Evolutionary conservation across 2,329 filamentous ascomycete genomes (phyloP).

Genomic region (Neonectria ditissima): DNA sequence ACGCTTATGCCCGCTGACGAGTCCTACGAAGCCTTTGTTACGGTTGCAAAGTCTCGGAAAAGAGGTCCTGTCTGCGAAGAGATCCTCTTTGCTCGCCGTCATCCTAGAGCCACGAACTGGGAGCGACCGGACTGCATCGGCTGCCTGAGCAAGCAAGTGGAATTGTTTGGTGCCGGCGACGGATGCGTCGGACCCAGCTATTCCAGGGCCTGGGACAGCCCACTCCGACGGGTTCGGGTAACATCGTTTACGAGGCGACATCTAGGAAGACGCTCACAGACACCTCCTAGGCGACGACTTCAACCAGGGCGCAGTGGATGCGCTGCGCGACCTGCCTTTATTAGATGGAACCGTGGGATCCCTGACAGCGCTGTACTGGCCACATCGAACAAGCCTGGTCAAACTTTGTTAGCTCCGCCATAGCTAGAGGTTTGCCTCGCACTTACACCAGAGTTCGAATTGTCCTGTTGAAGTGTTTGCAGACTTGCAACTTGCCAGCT

Average conservation of each 20-base stretch:
- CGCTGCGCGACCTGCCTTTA: neutral
- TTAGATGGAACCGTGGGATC: slow-evolving; percentile 3
- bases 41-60: neutral
- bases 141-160: neutral
- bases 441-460: slow-evolving; percentile 9
- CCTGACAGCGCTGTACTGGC: neutral
- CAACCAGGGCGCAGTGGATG: slow-evolving; percentile 12
- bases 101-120: slow-evolving; percentile 1
- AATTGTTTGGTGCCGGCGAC: neutral
- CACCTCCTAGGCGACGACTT: slow-evolving; percentile 10
- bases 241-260: slow-evolving; percentile 1
- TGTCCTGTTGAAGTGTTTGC: neutral
- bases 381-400: neutral
- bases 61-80: neutral
- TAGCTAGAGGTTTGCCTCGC: neutral
- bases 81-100: neutral
- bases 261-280: slow-evolving; percentile 5
- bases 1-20: neutral
- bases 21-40: slow-evolving; percentile 6
- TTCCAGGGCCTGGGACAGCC: neutral
- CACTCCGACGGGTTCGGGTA: neutral
- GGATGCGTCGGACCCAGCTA: slow-evolving; percentile 11
- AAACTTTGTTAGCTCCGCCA: neutral
- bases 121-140: neutral
- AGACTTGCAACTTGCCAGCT: neutral